phyloP scores from a whole-genome alignment of 2,329 filamentous ascomycete species.

The Gremmenia infestans region DNA sequence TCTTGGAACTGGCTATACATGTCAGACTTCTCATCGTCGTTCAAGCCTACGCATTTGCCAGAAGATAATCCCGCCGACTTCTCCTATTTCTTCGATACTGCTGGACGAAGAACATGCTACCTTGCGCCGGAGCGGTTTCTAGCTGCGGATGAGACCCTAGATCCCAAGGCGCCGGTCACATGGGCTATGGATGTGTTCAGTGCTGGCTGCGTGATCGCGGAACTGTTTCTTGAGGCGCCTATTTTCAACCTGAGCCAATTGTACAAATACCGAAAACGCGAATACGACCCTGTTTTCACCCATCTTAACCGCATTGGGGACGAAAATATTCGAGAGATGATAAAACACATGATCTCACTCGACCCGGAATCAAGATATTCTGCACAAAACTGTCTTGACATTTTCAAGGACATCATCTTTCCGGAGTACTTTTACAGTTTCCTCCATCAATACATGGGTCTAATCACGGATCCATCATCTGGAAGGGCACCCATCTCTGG shows the following conservation, averaged over 20 bases:
- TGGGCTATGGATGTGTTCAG: conserved; percentile 99
- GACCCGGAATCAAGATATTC: conserved; percentile 89
- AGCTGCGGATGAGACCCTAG: conserved; percentile 60
- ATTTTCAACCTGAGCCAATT: conserved; percentile 98
- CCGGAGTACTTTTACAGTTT: conserved; percentile 97
- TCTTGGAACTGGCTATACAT: conserved; percentile 99
- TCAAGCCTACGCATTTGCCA: conserved; percentile 89
- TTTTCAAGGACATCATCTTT: conserved; percentile 89
- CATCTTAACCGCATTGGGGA: conserved; percentile 85
- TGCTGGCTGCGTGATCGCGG: conserved; percentile 91
- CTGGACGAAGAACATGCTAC: conserved; percentile 87
- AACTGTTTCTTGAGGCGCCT: conserved; percentile 89
- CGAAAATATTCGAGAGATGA: conserved; percentile 78
- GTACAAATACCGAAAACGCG: conserved; percentile 86
- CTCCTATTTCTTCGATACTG: conserved; percentile 95
- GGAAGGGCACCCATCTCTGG: conserved; percentile 68
- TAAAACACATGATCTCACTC: conserved; percentile 92
- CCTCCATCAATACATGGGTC: conserved; percentile 93
- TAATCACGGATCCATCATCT: conserved; percentile 85
- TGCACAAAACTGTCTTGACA: conserved; percentile 87
- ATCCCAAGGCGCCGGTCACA: conserved; percentile 58
- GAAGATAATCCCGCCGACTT: conserved; percentile 97
- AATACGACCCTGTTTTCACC: conserved; percentile 81
- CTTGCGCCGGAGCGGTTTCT: conserved; percentile 91
- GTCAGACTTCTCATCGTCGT: conserved; percentile 92